Conservation (phyloP, 1,284 basidiomycete genomes). For the Phaffia rhodozyma region DNA sequence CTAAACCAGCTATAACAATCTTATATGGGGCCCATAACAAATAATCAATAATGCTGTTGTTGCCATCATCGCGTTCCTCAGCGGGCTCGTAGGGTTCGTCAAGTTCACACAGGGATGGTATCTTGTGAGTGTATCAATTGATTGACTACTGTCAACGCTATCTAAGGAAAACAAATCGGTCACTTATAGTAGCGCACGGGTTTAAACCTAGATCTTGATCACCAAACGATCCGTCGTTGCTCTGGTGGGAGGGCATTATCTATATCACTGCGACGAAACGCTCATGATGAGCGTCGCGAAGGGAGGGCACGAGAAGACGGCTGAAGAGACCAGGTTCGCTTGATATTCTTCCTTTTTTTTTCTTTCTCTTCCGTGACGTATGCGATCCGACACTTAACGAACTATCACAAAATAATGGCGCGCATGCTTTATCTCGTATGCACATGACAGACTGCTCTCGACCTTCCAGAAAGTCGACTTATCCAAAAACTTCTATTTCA, state of each 20-base stretch:
- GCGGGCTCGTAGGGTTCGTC: constrained; percentile 54
- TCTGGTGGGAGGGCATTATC: constrained; percentile 56
- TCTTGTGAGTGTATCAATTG: constrained; percentile 38
- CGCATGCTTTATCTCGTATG: constrained; percentile 3
- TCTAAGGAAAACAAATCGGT: background rate
- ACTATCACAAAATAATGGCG: background rate
- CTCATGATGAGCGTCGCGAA: constrained; percentile 61
- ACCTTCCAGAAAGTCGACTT: constrained; percentile 97
- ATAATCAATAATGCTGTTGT: background rate
- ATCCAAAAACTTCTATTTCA: constrained; percentile 98
- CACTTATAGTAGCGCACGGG: background rate
- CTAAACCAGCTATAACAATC: background rate
- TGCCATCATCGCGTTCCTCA: constrained; percentile 5
- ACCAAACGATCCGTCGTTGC: constrained; percentile 85
- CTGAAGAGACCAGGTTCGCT: constrained; percentile 59
- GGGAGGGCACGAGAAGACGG: constrained; percentile 64
- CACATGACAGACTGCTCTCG: constrained; percentile 47
- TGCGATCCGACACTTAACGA: background rate
- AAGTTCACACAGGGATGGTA: constrained; percentile 86
- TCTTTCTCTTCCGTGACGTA: background rate
- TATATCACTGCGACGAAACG: constrained; percentile 92
- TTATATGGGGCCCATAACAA: background rate
- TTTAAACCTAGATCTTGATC: constrained; percentile 47
- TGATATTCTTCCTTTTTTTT: background rate
- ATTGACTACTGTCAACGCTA: background rate